These are phyloP conservation scores for Plasmodium falciparum DNA, from an alignment of 169 alveolate genomes.

Conservation along the genomic window DNA sequence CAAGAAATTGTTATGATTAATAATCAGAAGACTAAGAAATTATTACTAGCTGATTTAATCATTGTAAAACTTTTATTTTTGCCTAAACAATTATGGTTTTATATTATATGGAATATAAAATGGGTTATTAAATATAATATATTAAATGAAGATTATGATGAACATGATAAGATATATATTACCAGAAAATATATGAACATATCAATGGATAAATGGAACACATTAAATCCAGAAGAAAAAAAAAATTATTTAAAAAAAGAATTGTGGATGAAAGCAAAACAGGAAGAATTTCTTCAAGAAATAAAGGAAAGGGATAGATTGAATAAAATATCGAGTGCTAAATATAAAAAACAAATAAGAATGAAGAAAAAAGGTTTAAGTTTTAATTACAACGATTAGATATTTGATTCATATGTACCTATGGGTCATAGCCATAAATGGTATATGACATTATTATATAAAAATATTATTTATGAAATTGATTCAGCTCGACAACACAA, in stretches of 20 bases:
- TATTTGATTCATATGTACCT: no score
- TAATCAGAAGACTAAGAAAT: background rate
- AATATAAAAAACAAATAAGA: constrained; percentile 62
- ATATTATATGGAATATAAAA: constrained; percentile 34
- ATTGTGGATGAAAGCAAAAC: constrained; percentile 45
- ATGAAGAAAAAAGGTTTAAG: constrained; percentile 61
- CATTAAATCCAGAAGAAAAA: constrained; percentile 25
- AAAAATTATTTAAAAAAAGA: constrained; percentile 37
- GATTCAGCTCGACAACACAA: no score
- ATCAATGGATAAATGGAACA: constrained; percentile 31
- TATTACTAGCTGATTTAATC: constrained; percentile 8
- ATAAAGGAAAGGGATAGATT: constrained; percentile 37
- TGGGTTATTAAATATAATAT: constrained; percentile 60
- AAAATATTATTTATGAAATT: no score
- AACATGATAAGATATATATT: constrained; percentile 44
- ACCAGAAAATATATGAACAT: constrained; percentile 58
- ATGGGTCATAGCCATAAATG: background rate
- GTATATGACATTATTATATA: no score
- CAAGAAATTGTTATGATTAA: constrained; percentile 11
- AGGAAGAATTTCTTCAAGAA: constrained; percentile 45
- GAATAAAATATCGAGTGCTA: constrained; percentile 58
- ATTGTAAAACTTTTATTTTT: constrained; percentile 16
- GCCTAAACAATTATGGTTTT: constrained; percentile 23
- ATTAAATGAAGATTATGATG: constrained; percentile 60
- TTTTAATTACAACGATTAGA: constrained; percentile 62